A percentile compares a stretch with the other conserved stretches of the same genome.
Conservation (phyloP, 768 basidiomycete species). For the Terana coerulea region DNA sequence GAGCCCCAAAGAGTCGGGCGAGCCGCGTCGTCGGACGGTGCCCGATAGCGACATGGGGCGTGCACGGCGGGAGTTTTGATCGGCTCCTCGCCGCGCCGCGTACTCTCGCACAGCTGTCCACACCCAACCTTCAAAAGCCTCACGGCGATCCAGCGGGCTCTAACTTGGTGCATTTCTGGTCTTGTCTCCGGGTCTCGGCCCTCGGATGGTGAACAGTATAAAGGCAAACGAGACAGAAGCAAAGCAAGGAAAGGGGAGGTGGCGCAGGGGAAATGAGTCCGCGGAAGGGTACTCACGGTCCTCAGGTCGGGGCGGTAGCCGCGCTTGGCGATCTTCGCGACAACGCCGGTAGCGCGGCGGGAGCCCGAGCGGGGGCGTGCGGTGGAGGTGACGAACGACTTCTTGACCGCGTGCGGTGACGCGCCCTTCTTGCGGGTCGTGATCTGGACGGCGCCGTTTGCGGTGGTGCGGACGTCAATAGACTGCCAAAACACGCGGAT, state of each 20-base stretch:
- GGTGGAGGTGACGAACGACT: conserved; percentile 43
- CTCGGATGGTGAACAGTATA: background rate
- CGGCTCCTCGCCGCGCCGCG: conserved; percentile 42
- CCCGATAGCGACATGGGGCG: conserved; percentile 79
- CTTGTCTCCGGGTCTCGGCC: background rate
- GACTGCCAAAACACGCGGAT: conserved; percentile 38
- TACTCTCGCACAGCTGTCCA: conserved; percentile 89
- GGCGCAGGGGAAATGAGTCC: conserved; percentile 9
- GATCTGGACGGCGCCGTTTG: conserved; percentile 56
- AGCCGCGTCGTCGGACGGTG: conserved; percentile 58
- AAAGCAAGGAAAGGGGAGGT: conserved; percentile 7
- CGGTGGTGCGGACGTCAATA: conserved; percentile 56
- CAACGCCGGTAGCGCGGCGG: conserved; percentile 68
- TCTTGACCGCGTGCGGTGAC: conserved; percentile 45
- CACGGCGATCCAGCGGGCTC: conserved; percentile 79
- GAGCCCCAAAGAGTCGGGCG: conserved; percentile 71
- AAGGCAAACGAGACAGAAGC: background rate
- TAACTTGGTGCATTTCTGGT: conserved; percentile 65
- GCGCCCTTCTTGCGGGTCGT: conserved; percentile 63
- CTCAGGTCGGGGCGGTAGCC: conserved; percentile 80
- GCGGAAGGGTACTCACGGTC: conserved; percentile 50
- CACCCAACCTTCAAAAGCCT: conserved; percentile 78
- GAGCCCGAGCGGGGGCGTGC: conserved; percentile 68
- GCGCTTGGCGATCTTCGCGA: conserved; percentile 52
- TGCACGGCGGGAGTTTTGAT: conserved; percentile 56